These are phyloP conservation scores for Pichia gijzeniarum DNA, from an alignment of 805 yeast genomes.

Conservation along the genomic window DNA sequence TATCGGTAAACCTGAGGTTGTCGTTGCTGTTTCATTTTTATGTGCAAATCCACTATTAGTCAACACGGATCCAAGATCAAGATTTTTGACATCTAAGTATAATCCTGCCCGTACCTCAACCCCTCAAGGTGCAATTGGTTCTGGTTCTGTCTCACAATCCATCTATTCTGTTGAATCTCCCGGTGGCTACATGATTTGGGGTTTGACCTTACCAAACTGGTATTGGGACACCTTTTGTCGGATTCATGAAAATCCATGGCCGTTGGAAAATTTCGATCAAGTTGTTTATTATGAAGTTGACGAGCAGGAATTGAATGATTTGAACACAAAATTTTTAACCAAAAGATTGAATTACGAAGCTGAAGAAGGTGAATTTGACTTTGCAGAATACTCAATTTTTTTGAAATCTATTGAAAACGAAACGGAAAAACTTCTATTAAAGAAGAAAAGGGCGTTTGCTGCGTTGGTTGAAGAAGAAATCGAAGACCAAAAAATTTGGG, in stretches of 20 bases:
- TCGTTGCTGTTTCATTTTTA: conserved; percentile 27
- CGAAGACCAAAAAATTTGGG: conserved; percentile 20
- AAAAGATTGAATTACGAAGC: conserved; percentile 26
- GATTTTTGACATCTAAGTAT: conserved; percentile 26
- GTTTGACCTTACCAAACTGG: conserved; percentile 26
- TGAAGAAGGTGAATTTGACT: conserved; percentile 29
- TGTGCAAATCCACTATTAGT: conserved; percentile 28
- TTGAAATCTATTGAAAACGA: conserved; percentile 26
- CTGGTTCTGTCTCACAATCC: conserved; percentile 26
- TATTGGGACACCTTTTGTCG: conserved; percentile 32
- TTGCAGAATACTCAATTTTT: conserved; percentile 27
- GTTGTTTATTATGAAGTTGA: conserved; percentile 31
- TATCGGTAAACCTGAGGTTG: conserved; percentile 23
- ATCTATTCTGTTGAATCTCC: conserved; percentile 29
- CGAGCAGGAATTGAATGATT: conserved; percentile 23
- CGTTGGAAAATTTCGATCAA: conserved; percentile 30
- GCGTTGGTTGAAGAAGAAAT: conserved; percentile 20
- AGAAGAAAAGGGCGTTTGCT: conserved; percentile 22
- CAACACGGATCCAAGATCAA: conserved; percentile 27
- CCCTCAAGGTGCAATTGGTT: conserved; percentile 28
- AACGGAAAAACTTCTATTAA: conserved; percentile 15
- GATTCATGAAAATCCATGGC: conserved; percentile 27
- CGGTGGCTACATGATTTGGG: conserved; percentile 32
- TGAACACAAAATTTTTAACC: conserved; percentile 29
- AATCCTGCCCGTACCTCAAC: conserved; percentile 31